Evolutionary conservation across 495 filamentous ascomycete genomes (phyloP).

Genomic region (Pyronema domesticum): DNA sequence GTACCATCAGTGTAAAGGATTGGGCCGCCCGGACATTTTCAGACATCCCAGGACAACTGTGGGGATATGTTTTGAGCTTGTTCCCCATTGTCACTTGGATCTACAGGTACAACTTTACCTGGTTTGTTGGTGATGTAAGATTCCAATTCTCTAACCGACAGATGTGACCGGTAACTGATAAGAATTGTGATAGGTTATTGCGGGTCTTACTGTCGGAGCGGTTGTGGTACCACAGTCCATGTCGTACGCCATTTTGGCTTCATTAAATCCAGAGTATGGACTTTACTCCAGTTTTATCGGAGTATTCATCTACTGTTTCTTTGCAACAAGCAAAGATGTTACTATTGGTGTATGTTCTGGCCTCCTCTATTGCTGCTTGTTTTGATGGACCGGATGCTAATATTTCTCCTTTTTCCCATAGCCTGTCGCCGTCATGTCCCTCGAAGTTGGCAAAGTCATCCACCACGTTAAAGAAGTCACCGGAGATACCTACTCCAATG

Average conservation of each 20-base stretch:
- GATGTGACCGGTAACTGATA: constrained; percentile 21
- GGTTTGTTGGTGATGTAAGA: constrained; percentile 34
- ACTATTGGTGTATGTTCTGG: constrained; percentile 42
- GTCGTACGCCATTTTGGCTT: constrained; percentile 45
- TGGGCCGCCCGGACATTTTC: constrained; percentile 14
- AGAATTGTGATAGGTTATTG: constrained; percentile 14
- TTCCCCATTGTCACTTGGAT: constrained; percentile 36
- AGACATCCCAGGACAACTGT: constrained; percentile 18
- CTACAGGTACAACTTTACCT: constrained; percentile 34
- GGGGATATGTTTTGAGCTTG: constrained; percentile 22
- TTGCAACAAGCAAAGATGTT: constrained; percentile 52
- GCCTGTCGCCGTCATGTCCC: constrained; percentile 35
- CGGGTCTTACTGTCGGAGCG: constrained; percentile 22
- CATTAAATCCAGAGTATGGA: constrained; percentile 40
- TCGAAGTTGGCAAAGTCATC: constrained; percentile 24
- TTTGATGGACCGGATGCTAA: background rate
- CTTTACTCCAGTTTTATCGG: constrained; percentile 52
- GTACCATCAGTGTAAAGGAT: constrained; percentile 21
- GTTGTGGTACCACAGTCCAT: constrained; percentile 47
- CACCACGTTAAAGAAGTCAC: constrained; percentile 16
- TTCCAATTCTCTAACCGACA: constrained; percentile 7
- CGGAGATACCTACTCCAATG: constrained; percentile 19
- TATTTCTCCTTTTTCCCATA: constrained; percentile 5
- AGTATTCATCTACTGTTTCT: constrained; percentile 48
- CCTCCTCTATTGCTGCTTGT: background rate